These are phyloP conservation scores for Clohesyomyces aquaticus DNA, from an alignment of 495 filamentous ascomycete species.

Conservation along the genomic window DNA sequence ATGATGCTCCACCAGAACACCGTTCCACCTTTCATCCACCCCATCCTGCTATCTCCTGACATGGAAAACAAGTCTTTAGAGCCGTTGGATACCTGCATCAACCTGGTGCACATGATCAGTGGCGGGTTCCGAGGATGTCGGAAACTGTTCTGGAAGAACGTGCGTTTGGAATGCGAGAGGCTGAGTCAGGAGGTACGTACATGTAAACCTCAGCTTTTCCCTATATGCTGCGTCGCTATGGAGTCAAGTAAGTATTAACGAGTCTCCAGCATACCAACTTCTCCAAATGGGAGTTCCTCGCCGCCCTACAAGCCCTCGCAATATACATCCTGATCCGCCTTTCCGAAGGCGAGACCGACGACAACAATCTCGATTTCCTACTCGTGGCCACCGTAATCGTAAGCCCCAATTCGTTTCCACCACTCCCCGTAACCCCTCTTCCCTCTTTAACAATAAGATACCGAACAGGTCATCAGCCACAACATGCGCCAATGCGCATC, in stretches of 20 bases:
- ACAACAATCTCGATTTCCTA: conserved; percentile 50
- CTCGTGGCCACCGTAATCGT: conserved; percentile 48
- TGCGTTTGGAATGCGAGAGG: conserved; percentile 53
- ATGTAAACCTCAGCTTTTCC: too few species aligned
- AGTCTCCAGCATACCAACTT: conserved; percentile 43
- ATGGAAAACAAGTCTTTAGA: conserved; percentile 46
- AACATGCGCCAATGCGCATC: too few species aligned
- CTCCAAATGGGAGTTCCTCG: conserved; percentile 49
- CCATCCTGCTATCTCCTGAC: conserved; percentile 35
- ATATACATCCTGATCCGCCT: conserved; percentile 52
- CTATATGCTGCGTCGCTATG: too few species aligned
- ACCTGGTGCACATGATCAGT: conserved; percentile 51
- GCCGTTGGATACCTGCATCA: conserved; percentile 53
- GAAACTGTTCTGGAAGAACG: conserved; percentile 54
- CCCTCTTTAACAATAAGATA: too few species aligned
- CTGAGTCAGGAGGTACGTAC: conserved; percentile 47
- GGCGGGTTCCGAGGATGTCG: conserved; percentile 45
- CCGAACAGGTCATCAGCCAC: conserved; percentile 25
- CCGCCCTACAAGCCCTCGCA: conserved; percentile 51
- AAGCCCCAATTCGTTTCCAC: too few species aligned
- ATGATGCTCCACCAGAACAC: conserved; percentile 50
- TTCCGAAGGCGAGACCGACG: conserved; percentile 52
- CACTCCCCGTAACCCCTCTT: too few species aligned
- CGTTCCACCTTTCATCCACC: conserved; percentile 47
- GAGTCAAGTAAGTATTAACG: conserved; percentile 22